phyloP scores from a whole-genome alignment of 192 early-diverging fungal species.

The Umbelopsis sp. region DNA sequence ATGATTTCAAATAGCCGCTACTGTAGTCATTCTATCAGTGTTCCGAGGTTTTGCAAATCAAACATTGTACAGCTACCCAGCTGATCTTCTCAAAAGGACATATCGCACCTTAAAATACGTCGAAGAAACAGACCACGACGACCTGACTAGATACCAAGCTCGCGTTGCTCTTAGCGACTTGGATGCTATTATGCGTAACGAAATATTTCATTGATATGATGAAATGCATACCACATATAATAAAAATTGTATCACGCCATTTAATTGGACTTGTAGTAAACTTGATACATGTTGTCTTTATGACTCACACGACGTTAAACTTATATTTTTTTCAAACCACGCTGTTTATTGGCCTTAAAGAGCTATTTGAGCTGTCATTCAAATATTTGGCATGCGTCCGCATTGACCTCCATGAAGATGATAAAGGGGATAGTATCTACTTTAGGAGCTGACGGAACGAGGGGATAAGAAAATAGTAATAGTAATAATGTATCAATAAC shows the following conservation, averaged over 20 bases:
- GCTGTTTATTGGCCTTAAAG: not conserved
- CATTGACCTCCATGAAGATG: too few relatives aligned
- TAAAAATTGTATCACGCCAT: not conserved
- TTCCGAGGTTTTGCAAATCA: constrained; percentile 68
- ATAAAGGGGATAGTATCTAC: too few relatives aligned
- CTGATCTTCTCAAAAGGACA: constrained; percentile 57
- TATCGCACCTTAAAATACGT: constrained; percentile 64
- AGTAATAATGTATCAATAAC: constrained; percentile 6
- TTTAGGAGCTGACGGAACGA: not conserved
- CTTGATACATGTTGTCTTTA: not conserved
- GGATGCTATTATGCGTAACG: constrained; percentile 56
- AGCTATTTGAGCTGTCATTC: constrained; percentile 16
- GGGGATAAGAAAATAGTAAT: not conserved
- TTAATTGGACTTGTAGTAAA: not conserved
- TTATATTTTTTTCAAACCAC: not conserved
- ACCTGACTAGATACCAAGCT: constrained; percentile 72
- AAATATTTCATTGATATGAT: constrained; percentile 29
- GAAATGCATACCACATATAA: not conserved
- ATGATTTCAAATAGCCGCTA: constrained; percentile 57
- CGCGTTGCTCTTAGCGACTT: constrained; percentile 71
- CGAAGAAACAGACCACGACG: constrained; percentile 70
- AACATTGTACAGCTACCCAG: constrained; percentile 58
- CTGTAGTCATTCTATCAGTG: constrained; percentile 67
- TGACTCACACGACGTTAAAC: too few relatives aligned
- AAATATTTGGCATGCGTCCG: not conserved